phyloP scores from a whole-genome alignment of 345 rosid species.

The Syzygium grande region DNA sequence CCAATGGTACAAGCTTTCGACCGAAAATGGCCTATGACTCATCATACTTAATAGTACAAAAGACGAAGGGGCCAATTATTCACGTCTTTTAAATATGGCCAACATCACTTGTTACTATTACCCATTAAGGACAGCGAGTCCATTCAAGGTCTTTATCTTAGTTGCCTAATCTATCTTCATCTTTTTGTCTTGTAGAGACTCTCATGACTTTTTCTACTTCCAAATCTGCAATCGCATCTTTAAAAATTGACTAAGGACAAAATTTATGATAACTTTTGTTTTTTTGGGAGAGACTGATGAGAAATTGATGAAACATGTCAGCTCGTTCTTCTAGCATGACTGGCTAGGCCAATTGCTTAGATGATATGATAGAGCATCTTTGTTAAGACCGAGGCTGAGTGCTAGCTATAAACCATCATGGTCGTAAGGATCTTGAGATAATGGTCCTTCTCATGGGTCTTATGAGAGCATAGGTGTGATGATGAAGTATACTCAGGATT shows the following conservation, averaged over 20 bases:
- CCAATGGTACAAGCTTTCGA: not conserved
- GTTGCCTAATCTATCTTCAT: not conserved
- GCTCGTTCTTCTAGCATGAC: not conserved
- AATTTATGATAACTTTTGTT: not conserved
- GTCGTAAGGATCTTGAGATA: not conserved
- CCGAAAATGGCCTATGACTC: not conserved
- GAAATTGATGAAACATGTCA: too few species aligned
- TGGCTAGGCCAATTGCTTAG: not conserved
- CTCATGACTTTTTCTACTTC: not conserved
- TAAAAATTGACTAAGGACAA: not conserved
- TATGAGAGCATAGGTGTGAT: not conserved
- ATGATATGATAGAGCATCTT: not conserved
- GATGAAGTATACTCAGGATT: not conserved
- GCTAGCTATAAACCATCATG: not conserved
- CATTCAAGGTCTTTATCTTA: too few species aligned
- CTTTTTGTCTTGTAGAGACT: not conserved
- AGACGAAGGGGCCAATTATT: not conserved
- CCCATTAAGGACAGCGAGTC: too few species aligned
- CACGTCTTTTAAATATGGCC: not conserved
- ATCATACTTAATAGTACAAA: not conserved
- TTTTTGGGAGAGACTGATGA: too few species aligned
- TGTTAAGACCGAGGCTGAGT: not conserved
- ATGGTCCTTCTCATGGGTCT: not conserved
- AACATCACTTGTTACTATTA: not conserved
- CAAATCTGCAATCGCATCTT: not conserved